Conservation (phyloP, 371 early-diverging fungal species). For the Actinomucor elegans region DNA sequence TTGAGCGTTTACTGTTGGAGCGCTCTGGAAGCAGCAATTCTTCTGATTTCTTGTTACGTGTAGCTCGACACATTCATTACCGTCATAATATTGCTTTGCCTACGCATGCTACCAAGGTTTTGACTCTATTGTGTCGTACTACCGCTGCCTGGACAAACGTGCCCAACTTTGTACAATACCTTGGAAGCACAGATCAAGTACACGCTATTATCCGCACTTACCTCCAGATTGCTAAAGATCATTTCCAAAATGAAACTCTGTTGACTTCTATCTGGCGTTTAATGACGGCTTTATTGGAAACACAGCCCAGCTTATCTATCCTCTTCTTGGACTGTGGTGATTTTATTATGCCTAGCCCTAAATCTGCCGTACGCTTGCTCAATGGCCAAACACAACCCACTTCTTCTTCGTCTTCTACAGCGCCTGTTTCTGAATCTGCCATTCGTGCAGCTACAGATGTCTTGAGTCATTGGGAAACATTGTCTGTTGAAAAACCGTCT, state of each 20-base stretch:
- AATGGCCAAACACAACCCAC: slow-evolving; percentile 41
- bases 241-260: slow-evolving; percentile 27
- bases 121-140: slow-evolving; percentile 32
- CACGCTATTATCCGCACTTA: slow-evolving; percentile 38
- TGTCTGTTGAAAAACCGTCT: slow-evolving; percentile 37
- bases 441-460: slow-evolving; percentile 39
- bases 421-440: slow-evolving; percentile 32
- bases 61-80: slow-evolving; percentile 39
- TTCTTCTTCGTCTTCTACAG: not conserved
- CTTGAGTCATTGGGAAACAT: slow-evolving; percentile 32
- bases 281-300: slow-evolving; percentile 35
- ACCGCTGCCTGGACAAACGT: slow-evolving; percentile 29
- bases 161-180: slow-evolving; percentile 40
- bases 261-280: slow-evolving; percentile 45
- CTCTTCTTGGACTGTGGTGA: slow-evolving; percentile 53
- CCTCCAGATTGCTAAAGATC: slow-evolving; percentile 34
- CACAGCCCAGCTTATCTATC: slow-evolving; percentile 46
- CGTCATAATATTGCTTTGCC: slow-evolving; percentile 28
- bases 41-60: slow-evolving; percentile 36
- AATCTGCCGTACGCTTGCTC: slow-evolving; percentile 48
- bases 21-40: slow-evolving; percentile 15
- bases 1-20: slow-evolving; percentile 26
- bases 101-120: slow-evolving; percentile 35
- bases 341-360: slow-evolving; percentile 51
- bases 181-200: slow-evolving; percentile 43